These are phyloP conservation scores for Polyporus tsugae DNA, from an alignment of 1,284 basidiomycete genomes.

Conservation along the genomic window DNA sequence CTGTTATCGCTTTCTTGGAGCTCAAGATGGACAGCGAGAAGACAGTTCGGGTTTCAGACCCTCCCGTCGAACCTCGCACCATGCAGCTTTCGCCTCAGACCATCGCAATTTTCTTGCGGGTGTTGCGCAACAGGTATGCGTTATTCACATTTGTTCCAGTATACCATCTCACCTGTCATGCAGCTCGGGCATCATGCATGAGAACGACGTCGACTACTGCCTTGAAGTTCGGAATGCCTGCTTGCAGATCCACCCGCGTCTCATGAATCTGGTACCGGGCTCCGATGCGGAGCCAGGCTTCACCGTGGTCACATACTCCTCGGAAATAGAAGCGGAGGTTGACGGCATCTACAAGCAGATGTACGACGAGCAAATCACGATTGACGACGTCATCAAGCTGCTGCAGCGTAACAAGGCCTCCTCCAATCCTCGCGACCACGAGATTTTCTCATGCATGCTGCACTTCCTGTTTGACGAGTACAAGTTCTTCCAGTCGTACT, in stretches of 20 bases:
- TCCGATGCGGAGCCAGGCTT: constrained; percentile 93
- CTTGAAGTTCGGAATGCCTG: constrained; percentile 94
- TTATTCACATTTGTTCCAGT: constrained; percentile 3
- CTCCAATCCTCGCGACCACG: constrained; percentile 86
- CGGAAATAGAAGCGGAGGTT: constrained; percentile 93
- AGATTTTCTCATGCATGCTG: constrained; percentile 98
- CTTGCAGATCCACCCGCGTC: constrained; percentile 94
- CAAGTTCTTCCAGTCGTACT: constrained; percentile 97
- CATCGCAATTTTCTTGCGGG: constrained; percentile 91
- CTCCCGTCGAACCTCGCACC: constrained; percentile 79
- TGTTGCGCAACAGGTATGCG: constrained; percentile 78
- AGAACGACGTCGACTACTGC: constrained; percentile 88
- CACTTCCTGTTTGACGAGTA: constrained; percentile 99
- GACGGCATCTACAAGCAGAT: constrained; percentile 98
- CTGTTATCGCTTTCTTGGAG: constrained; percentile 88
- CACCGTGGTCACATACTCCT: constrained; percentile 86
- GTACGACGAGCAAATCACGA: constrained; percentile 94
- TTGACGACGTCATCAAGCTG: constrained; percentile 93
- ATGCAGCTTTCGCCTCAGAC: constrained; percentile 87
- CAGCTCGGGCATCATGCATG: constrained; percentile 71
- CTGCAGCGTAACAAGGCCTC: constrained; percentile 90
- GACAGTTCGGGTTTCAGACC: constrained; percentile 79
- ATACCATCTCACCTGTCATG: constrained; percentile 16
- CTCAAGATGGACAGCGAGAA: constrained; percentile 93
- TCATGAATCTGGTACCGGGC: constrained; percentile 94